Evolutionary conservation across 1,284 basidiomycete species (phyloP).

Genomic region (Malassezia pachydermatis): DNA sequence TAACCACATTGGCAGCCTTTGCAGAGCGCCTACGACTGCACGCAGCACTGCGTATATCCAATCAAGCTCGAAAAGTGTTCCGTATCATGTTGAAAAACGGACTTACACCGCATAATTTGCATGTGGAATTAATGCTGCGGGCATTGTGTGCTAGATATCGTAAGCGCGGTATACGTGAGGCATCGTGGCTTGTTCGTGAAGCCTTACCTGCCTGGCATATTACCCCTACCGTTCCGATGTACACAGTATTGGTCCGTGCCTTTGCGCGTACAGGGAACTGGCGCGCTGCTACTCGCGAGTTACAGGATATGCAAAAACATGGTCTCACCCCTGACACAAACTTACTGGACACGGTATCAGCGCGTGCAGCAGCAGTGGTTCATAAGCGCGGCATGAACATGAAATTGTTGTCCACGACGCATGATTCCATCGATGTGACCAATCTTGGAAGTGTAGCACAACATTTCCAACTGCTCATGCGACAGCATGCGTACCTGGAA

Average conservation of each 20-base stretch:
- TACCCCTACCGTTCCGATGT: slow-evolving; percentile 7
- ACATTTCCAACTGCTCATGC: slow-evolving; percentile 12
- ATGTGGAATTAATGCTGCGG: slow-evolving; percentile 3
- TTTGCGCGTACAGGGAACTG: slow-evolving; percentile 6
- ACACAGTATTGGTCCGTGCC: slow-evolving; percentile 1
- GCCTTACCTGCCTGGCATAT: slow-evolving; percentile 11
- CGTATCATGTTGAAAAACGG: slow-evolving; percentile 3
- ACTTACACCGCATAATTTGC: not conserved
- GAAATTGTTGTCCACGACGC: not conserved
- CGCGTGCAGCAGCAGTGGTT: not conserved
- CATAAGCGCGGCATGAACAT: too few species aligned
- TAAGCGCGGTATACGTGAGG: slow-evolving; percentile 5
- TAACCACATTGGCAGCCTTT: not conserved
- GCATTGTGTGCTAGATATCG: slow-evolving; percentile 4
- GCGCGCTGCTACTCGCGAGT: slow-evolving; percentile 4
- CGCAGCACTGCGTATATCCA: slow-evolving; percentile 5
- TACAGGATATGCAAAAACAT: slow-evolving; percentile 2
- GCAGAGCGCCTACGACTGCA: slow-evolving; percentile 8
- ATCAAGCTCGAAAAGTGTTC: slow-evolving; percentile 1
- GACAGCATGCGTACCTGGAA: not conserved
- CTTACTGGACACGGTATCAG: slow-evolving; percentile 3
- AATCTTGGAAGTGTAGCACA: slow-evolving; percentile 1
- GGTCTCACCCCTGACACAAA: slow-evolving; percentile 1
- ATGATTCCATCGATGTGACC: not conserved
- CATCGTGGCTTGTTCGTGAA: slow-evolving; percentile 7